Conservation (phyloP, 768 basidiomycete genomes). For the Leccinum subgranulosum region DNA sequence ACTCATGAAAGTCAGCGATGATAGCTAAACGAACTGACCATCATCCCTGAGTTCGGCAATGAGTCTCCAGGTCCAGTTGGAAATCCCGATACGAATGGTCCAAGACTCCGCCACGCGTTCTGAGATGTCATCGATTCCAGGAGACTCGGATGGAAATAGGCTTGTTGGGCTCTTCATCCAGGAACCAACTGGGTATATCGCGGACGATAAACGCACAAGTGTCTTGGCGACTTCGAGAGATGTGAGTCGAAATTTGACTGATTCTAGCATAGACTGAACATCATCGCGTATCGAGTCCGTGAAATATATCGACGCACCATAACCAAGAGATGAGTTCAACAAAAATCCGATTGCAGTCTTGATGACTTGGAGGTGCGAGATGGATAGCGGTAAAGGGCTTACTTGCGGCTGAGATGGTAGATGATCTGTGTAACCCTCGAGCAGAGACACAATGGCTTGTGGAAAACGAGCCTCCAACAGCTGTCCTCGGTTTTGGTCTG, state of each 20-base stretch:
- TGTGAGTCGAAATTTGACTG: slow-evolving; percentile 64
- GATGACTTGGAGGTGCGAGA: slow-evolving; percentile 66
- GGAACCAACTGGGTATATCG: slow-evolving; percentile 69
- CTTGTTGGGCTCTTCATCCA: slow-evolving; percentile 46
- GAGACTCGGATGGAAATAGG: slow-evolving; percentile 22
- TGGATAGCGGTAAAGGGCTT: slow-evolving; percentile 42
- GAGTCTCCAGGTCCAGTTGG: slow-evolving; percentile 76
- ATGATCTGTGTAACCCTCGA: too few species aligned
- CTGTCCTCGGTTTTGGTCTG: too few species aligned
- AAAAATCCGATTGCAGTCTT: slow-evolving; percentile 78
- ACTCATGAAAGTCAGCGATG: background rate
- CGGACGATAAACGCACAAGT: slow-evolving; percentile 61
- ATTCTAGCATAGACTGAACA: slow-evolving; percentile 43
- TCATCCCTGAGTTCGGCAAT: slow-evolving; percentile 74
- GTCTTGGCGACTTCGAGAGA: slow-evolving; percentile 67
- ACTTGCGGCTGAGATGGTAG: too few species aligned
- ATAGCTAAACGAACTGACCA: slow-evolving; percentile 38
- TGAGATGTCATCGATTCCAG: slow-evolving; percentile 17
- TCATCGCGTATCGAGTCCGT: slow-evolving; percentile 1
- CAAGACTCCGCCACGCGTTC: slow-evolving; percentile 51
- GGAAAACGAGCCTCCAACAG: too few species aligned
- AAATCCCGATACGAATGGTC: slow-evolving; percentile 59
- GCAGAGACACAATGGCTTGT: too few species aligned
- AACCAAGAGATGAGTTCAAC: slow-evolving; percentile 74
- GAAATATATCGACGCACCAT: slow-evolving; percentile 46